Evolutionary conservation across 1,139 yeast species (phyloP).

Genomic region (Yamadazyma atlantica): DNA sequence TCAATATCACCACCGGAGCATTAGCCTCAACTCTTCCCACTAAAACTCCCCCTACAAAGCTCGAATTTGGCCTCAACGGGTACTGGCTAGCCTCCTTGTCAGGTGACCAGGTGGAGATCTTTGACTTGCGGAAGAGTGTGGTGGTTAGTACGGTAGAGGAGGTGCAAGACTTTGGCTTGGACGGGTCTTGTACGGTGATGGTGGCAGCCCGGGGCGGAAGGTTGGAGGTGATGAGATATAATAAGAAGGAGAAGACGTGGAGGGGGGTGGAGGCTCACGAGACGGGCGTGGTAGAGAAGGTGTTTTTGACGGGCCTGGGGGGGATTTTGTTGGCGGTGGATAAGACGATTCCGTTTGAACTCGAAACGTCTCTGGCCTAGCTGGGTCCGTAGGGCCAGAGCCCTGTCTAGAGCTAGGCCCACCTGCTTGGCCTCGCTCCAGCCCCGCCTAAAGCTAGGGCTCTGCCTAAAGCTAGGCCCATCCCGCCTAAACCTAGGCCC

Average conservation of each 20-base stretch:
- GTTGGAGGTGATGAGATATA: slow-evolving; percentile 33
- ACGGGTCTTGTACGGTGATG: slow-evolving; percentile 40
- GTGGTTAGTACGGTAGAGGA: slow-evolving; percentile 27
- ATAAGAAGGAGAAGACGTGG: slow-evolving; percentile 50
- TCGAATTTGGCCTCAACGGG: slow-evolving; percentile 67
- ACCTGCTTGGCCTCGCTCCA: no score
- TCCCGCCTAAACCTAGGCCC: no score
- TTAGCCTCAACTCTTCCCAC: slow-evolving; percentile 38
- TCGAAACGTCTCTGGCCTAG: no score
- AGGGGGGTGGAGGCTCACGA: no score
- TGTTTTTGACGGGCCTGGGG: no score
- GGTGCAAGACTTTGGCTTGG: slow-evolving; percentile 36
- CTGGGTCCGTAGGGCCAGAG: no score
- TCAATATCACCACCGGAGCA: slow-evolving; percentile 42
- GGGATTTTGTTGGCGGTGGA: no score
- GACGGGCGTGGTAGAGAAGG: no score
- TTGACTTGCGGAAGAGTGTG: slow-evolving; percentile 54
- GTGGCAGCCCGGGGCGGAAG: slow-evolving; percentile 6
- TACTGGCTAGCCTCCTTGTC: slow-evolving; percentile 54
- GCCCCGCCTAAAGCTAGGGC: no score
- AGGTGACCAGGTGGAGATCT: slow-evolving; percentile 36
- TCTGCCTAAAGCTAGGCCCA: no score
- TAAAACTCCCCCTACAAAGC: slow-evolving; percentile 27
- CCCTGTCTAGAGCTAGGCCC: no score
- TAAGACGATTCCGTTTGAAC: no score